Evolutionary conservation across 257 asterid genomes (phyloP).

Genomic region (Henckelia pumila): DNA sequence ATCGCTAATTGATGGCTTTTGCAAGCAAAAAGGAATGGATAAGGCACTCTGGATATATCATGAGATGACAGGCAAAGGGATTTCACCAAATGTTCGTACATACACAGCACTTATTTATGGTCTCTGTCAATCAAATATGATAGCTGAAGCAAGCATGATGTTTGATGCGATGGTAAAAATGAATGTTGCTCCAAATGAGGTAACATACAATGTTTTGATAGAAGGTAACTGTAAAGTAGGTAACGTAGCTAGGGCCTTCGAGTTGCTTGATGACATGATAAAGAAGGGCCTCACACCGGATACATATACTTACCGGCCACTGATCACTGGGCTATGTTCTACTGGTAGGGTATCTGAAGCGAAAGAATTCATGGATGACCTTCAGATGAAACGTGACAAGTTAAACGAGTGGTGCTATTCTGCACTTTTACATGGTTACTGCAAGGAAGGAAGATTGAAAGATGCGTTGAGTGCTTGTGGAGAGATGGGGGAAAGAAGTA

Average conservation of each 20-base stretch:
- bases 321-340: conserved; percentile 71
- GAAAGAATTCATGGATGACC: conserved; percentile 51
- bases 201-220: conserved; percentile 76
- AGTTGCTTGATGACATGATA: conserved; percentile 69
- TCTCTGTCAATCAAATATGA: conserved; percentile 53
- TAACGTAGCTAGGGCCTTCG: conserved; percentile 52
- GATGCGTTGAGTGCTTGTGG: conserved; percentile 52
- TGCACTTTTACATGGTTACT: conserved; percentile 70
- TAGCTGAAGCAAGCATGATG: conserved; percentile 56
- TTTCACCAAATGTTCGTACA: conserved; percentile 67
- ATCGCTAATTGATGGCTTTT: conserved; percentile 76
- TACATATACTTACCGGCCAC: conserved; percentile 72
- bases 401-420: conserved; percentile 78
- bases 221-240: conserved; percentile 74
- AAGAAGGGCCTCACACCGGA: conserved; percentile 70
- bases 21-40: conserved; percentile 55
- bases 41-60: conserved; percentile 69
- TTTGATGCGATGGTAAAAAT: conserved; percentile 54
- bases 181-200: conserved; percentile 64
- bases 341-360: conserved; percentile 62
- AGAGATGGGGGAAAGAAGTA: conserved; percentile 65
- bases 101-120: conserved; percentile 73
- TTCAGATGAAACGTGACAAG: conserved; percentile 43
- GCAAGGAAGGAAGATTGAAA: conserved; percentile 55
- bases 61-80: conserved; percentile 81